These are phyloP conservation scores for Epichloe sp. DNA, from an alignment of 2,329 filamentous ascomycete genomes.

Conservation along the genomic window DNA sequence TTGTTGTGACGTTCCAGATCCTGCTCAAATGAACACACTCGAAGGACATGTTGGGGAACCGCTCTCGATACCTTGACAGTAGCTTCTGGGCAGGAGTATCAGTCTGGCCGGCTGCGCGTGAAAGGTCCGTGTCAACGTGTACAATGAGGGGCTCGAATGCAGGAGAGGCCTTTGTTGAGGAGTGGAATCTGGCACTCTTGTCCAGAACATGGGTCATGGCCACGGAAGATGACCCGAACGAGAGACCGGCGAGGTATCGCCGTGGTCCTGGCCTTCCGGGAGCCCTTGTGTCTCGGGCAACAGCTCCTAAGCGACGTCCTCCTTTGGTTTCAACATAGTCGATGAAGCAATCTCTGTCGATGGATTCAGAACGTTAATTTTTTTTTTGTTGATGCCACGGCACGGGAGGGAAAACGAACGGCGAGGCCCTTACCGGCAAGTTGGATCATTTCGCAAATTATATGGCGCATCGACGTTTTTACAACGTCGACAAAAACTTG, in stretches of 20 bases:
- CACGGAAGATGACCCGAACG: conserved; percentile 70
- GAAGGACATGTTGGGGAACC: conserved; percentile 56
- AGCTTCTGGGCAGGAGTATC: conserved; percentile 28
- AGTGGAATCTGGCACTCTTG: conserved; percentile 52
- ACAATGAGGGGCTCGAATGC: conserved; percentile 55
- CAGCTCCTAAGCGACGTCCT: conserved; percentile 52
- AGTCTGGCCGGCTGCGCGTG: conserved; percentile 6
- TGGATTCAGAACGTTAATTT: not conserved
- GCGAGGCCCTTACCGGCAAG: conserved; percentile 16
- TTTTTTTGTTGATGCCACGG: not conserved
- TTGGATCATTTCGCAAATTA: conserved; percentile 17
- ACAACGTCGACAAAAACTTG: conserved; percentile 18
- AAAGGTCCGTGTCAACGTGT: conserved; percentile 35
- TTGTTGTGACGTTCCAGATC: conserved; percentile 36
- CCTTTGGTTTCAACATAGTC: conserved; percentile 68
- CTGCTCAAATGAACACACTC: conserved; percentile 49
- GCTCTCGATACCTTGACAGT: conserved; percentile 37
- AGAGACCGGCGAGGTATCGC: conserved; percentile 62
- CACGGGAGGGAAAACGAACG: too few relatives aligned
- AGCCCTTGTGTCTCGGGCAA: conserved; percentile 34
- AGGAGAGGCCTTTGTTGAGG: conserved; percentile 46
- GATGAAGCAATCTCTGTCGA: conserved; percentile 51
- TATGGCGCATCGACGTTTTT: conserved; percentile 17
- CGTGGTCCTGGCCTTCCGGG: conserved; percentile 20
- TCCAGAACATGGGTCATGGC: conserved; percentile 65